Evolutionary conservation across 805 yeast species (phyloP).

Genomic region (Candida pseudoglaebosa): DNA sequence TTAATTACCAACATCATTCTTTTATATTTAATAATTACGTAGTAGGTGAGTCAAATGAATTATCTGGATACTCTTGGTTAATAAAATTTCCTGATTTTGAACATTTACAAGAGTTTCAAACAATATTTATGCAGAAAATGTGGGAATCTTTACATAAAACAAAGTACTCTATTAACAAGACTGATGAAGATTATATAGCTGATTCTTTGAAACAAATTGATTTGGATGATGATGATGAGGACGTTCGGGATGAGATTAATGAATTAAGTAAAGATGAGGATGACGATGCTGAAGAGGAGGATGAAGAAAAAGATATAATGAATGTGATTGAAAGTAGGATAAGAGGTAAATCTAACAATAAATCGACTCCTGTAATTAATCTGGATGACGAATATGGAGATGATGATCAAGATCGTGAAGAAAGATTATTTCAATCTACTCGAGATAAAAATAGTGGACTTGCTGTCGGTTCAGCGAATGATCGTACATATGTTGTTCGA

Average conservation of each 20-base stretch:
- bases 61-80: conserved; percentile 56
- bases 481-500: conserved; percentile 74
- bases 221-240: conserved; percentile 34
- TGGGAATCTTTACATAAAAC: conserved; percentile 59
- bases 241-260: conserved; percentile 22
- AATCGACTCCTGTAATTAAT: conserved; percentile 4
- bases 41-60: conserved; percentile 15
- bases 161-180: conserved; percentile 43
- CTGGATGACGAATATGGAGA: conserved; percentile 15
- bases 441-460: conserved; percentile 56
- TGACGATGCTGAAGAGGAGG: conserved; percentile 27
- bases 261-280: conserved; percentile 19
- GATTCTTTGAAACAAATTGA: conserved; percentile 45
- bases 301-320: conserved; percentile 18
- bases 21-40: conserved; percentile 61
- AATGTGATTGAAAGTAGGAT: conserved; percentile 2
- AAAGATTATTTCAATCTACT: conserved; percentile 16
- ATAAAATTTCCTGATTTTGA: conserved; percentile 46
- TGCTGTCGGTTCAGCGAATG: conserved; percentile 65
- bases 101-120: conserved; percentile 50
- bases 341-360: conserved; percentile 3
- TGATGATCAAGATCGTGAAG: conserved; percentile 35
- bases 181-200: conserved; percentile 53
- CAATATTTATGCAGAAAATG: conserved; percentile 44
- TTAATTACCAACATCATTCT: conserved; percentile 51